Evolutionary conservation across 2,329 filamentous ascomycete species (phyloP).

Genomic region (Claviceps fusiformis): DNA sequence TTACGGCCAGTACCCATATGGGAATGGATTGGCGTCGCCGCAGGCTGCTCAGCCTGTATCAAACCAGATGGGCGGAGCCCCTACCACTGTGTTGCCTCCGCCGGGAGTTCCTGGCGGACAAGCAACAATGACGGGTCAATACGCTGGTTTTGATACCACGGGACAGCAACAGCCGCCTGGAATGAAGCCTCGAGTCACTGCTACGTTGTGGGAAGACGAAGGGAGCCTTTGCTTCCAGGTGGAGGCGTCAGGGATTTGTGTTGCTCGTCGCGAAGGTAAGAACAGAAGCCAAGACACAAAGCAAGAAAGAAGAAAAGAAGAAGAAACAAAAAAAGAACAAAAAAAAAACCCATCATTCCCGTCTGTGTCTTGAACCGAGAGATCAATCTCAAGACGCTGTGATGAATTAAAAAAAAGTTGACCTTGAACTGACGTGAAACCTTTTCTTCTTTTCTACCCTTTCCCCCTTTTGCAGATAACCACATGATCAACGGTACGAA

Average conservation of each 20-base stretch:
- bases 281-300: too few relatives aligned
- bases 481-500: constrained; percentile 99
- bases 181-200: constrained; percentile 92
- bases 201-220: constrained; percentile 96
- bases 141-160: constrained; percentile 61
- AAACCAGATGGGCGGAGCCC: constrained; percentile 49
- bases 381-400: not conserved
- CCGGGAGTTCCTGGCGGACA: constrained; percentile 41
- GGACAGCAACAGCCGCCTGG: constrained; percentile 84
- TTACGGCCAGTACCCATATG: constrained; percentile 60
- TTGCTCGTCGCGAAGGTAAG: constrained; percentile 79
- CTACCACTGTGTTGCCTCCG: constrained; percentile 54
- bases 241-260: constrained; percentile 89
- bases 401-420: not conserved
- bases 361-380: too few relatives aligned
- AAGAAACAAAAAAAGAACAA: too few relatives aligned
- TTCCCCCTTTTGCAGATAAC: constrained; percentile 56
- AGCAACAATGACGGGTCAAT: constrained; percentile 39
- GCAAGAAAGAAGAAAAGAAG: too few relatives aligned
- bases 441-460: too few relatives aligned
- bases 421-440: too few relatives aligned
- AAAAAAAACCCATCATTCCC: too few relatives aligned
- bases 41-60: constrained; percentile 54
- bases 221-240: constrained; percentile 96
- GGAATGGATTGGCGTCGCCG: constrained; percentile 70